These are phyloP conservation scores for Phytopythium helicoides DNA, from an alignment of 352 stramenopile genomes.

Conservation along the genomic window DNA sequence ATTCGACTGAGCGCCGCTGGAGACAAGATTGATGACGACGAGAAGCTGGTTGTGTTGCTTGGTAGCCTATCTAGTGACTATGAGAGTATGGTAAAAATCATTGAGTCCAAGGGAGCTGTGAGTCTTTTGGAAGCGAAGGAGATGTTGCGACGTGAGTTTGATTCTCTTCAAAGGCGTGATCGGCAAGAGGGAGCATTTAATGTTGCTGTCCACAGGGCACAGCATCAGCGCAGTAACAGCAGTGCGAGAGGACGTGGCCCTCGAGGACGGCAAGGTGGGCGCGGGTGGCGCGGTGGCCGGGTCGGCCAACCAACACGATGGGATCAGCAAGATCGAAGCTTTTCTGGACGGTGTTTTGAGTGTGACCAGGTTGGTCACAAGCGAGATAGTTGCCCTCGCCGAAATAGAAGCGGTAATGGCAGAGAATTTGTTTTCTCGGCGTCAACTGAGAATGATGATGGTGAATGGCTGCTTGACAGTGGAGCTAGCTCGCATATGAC, in stretches of 20 bases:
- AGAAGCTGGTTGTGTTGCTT: slow-evolving; percentile 13
- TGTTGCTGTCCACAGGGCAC: background rate
- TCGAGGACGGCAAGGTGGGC: background rate
- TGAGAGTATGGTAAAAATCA: slow-evolving; percentile 17
- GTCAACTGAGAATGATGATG: background rate
- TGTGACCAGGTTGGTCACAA: slow-evolving; percentile 11
- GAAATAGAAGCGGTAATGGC: background rate
- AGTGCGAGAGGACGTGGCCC: background rate
- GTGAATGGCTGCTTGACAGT: slow-evolving; percentile 13
- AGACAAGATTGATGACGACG: slow-evolving; percentile 11
- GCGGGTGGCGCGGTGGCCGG: background rate
- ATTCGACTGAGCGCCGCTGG: slow-evolving; percentile 9
- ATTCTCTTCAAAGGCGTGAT: slow-evolving; percentile 8
- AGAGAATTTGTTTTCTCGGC: slow-evolving; percentile 13
- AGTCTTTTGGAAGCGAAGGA: slow-evolving; percentile 15
- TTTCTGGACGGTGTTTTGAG: slow-evolving; percentile 1
- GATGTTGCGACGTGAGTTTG: slow-evolving; percentile 14
- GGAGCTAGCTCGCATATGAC: slow-evolving; percentile 24
- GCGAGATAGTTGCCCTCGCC: background rate
- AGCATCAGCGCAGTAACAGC: background rate
- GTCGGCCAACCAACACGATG: background rate
- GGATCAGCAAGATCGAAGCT: background rate
- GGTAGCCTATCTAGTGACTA: slow-evolving; percentile 13
- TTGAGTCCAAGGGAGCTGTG: slow-evolving; percentile 8
- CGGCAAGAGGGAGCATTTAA: slow-evolving; percentile 11